Conservation (phyloP, 2,329 filamentous ascomycete species). For the Ceratocystis harringtonii region DNA sequence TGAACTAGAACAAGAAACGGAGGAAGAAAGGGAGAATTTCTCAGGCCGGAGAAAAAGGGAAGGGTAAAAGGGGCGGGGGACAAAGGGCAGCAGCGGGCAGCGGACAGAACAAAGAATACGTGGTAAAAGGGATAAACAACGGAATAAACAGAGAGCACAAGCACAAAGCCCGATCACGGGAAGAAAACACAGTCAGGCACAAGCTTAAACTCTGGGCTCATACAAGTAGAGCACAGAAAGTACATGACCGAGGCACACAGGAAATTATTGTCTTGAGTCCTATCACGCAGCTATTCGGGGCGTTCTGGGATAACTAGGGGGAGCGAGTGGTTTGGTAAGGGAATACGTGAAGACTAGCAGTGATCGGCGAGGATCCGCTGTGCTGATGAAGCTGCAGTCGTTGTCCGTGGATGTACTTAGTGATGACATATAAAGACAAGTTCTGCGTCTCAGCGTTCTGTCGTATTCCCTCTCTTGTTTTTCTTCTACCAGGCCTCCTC, state of each 20-base stretch:
- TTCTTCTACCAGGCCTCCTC: not conserved
- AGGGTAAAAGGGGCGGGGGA: not conserved
- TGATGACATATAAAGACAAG: not conserved
- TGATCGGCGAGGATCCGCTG: not conserved
- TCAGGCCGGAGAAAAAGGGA: not conserved
- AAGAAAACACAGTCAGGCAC: not conserved
- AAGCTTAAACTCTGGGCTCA: not conserved
- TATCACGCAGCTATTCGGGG: not conserved
- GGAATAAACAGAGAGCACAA: not conserved
- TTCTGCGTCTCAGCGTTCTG: not conserved
- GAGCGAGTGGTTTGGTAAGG: too few species aligned
- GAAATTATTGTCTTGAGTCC: not conserved
- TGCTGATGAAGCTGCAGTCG: not conserved
- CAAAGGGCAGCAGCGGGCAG: not conserved
- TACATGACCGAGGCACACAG: not conserved
- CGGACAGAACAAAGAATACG: not conserved
- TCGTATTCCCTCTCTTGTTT: not conserved
- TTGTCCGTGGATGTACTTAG: not conserved
- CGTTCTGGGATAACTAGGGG: too few species aligned
- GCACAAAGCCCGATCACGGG: not conserved
- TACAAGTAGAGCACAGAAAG: not conserved
- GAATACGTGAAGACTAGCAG: not conserved
- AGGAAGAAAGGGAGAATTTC: not conserved
- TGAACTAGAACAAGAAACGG: not conserved
- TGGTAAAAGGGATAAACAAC: not conserved